A percentile compares a stretch with the other conserved stretches of the same genome.
Conservation (phyloP, 306 rosid genomes). For the Luffa aegyptiaca region DNA sequence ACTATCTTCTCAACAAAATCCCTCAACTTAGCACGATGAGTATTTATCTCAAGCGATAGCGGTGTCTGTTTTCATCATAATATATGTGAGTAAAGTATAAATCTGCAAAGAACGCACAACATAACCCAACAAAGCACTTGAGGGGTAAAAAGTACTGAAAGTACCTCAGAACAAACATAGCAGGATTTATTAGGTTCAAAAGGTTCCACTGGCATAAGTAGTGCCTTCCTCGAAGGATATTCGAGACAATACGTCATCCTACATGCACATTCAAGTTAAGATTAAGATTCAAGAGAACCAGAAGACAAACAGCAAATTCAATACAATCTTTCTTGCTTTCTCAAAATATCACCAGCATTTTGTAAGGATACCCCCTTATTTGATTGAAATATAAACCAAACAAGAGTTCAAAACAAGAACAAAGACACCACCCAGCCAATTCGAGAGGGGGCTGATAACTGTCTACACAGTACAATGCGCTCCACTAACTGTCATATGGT, state of each 20-base stretch:
- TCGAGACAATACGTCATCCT: slow-evolving; percentile 98
- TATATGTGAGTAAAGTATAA: slow-evolving; percentile 2
- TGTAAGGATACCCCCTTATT: no score
- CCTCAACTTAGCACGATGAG: slow-evolving; percentile 58
- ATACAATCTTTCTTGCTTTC: neutral
- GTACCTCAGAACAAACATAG: slow-evolving; percentile 96
- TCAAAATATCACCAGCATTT: neutral
- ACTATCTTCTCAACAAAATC: slow-evolving; percentile 84
- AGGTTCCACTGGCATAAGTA: slow-evolving; percentile 97
- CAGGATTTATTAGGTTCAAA: slow-evolving; percentile 88
- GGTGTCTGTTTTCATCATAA: slow-evolving; percentile 58
- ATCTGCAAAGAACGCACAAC: neutral
- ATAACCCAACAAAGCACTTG: neutral
- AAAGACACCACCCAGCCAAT: no score
- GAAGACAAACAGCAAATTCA: neutral
- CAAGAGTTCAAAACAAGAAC: no score
- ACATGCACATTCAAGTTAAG: neutral
- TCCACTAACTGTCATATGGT: no score
- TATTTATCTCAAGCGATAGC: slow-evolving; percentile 71
- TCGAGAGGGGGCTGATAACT: no score
- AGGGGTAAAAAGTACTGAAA: neutral
- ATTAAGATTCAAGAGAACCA: slow-evolving; percentile 2
- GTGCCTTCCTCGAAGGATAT: slow-evolving; percentile 74
- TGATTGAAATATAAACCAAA: no score
- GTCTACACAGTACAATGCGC: no score